These are phyloP conservation scores for Eimeria tenella DNA, from an alignment of 169 alveolate species.

Conservation along the genomic window DNA sequence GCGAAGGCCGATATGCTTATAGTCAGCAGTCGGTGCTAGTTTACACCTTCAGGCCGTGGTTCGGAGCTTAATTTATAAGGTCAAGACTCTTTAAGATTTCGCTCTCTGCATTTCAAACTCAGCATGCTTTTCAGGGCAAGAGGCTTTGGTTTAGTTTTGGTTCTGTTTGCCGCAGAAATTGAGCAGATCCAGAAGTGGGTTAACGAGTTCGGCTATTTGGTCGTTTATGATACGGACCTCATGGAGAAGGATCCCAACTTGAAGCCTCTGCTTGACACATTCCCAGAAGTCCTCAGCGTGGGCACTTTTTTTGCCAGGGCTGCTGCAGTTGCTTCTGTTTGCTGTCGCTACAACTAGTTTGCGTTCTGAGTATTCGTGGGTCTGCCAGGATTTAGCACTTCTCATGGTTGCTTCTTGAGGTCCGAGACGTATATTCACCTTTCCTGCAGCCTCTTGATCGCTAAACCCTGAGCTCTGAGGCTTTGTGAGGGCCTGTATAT, in stretches of 20 bases:
- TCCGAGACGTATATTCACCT: no score
- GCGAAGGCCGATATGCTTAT: no score
- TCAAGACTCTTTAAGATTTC: no score
- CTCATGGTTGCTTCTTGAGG: no score
- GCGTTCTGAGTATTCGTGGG: no score
- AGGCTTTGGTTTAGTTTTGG: conserved; percentile 8
- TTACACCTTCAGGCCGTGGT: no score
- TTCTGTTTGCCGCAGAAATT: not conserved
- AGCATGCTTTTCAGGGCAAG: not conserved
- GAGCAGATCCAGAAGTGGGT: not conserved
- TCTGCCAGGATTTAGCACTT: no score
- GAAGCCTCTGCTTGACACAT: not conserved
- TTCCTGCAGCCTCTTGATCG: not conserved
- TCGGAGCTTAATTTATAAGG: no score
- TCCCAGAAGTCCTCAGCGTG: conserved; percentile 11
- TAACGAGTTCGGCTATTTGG: not conserved
- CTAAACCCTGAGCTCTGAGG: not conserved
- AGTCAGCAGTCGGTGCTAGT: no score
- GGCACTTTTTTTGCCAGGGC: not conserved
- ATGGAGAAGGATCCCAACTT: not conserved
- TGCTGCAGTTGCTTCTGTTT: not conserved
- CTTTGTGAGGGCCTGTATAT: not conserved
- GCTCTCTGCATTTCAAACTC: no score
- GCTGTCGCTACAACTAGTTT: not conserved
- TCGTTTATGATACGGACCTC: not conserved